Evolutionary conservation across 1,139 yeast species (phyloP).

Genomic region (Geotrichum bryndzae): DNA sequence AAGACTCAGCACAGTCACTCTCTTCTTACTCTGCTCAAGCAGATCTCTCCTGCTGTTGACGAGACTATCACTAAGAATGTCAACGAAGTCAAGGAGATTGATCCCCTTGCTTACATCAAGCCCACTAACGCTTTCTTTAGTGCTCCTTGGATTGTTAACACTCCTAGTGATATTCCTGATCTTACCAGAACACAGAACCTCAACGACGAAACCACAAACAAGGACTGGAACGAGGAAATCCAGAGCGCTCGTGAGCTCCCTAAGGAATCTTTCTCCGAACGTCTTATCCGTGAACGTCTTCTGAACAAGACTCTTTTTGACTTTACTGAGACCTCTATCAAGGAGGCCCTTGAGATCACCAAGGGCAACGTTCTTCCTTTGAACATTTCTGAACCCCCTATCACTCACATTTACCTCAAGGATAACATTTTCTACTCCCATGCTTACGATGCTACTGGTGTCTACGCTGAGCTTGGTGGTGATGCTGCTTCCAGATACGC

Average conservation of each 20-base stretch:
- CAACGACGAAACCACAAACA: constrained; percentile 33
- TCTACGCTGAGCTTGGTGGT: constrained; percentile 64
- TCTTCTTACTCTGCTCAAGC: constrained; percentile 47
- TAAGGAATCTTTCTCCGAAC: constrained; percentile 49
- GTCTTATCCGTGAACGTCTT: constrained; percentile 70
- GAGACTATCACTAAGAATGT: constrained; percentile 41
- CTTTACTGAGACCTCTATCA: constrained; percentile 68
- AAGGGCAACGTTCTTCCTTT: constrained; percentile 72
- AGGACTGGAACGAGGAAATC: constrained; percentile 89
- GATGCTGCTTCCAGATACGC: constrained; percentile 82
- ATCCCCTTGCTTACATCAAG: constrained; percentile 51
- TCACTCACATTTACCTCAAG: constrained; percentile 61
- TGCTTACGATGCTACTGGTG: constrained; percentile 68
- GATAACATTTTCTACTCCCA: constrained; percentile 84
- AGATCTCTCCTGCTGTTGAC: constrained; percentile 50
- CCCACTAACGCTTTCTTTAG: constrained; percentile 59
- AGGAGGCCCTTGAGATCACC: constrained; percentile 72
- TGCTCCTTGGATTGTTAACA: constrained; percentile 68
- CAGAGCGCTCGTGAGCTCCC: constrained; percentile 76
- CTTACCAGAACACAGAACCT: constrained; percentile 46
- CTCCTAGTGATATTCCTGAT: constrained; percentile 45
- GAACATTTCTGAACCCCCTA: constrained; percentile 63
- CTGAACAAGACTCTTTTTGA: constrained; percentile 69
- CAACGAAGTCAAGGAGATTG: constrained; percentile 41
- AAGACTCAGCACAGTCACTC: constrained; percentile 39